Evolutionary conservation across 495 filamentous ascomycete species (phyloP), one percentile per base, ranked within the genome.

Genomic region (Rhypophila decipiens): DNA sequence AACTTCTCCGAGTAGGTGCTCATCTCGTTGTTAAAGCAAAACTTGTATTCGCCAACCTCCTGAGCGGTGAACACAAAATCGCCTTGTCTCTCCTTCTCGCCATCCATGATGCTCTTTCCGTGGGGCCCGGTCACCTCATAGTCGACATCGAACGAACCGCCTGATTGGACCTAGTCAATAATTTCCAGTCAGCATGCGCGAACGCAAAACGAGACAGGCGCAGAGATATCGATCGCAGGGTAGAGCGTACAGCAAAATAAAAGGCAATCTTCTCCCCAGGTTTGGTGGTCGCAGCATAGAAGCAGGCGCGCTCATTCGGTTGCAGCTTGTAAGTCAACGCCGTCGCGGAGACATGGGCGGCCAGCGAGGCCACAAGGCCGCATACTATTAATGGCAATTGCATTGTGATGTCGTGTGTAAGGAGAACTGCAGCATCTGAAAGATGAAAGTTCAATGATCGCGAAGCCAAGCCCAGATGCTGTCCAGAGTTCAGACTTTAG

Each of bases 1-100:
- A 91, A 83, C 70, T 99, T 99, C 72, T 99, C 94, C 19, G 91
- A 83, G 58, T 93, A 96, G 2, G 91, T 97, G 56, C 87, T 93
- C 87, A 97, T 95, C 58, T 95, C 87, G 59, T 97, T 99, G 70
- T 93, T 84, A 73, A 99, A 97, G 78, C 94, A 99, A 69, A 97
- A 96, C 46, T 80, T 79, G 70, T 97, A 97, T 58, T 97, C 93
- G 39, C 94, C 94, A n/a, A 80, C 52, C 39, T 95, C 86, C 55
- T 86, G 86, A 4, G 93, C 94, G 2, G 94, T 96, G 65, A 99
- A 99, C 27, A 97, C 94, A 56, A 95, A 96, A 67, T 99, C 94
- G 39, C 93, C 93, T 70, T 97, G 93, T 46, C 93, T 76, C 66
- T 99, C 93, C 67, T 95, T 96, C 52, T 79, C 72, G 41, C 88